Evolutionary conservation across 2,329 filamentous ascomycete species (phyloP), one percentile per base, ranked within the genome.

Genomic region (Talaromyces pinophilus): DNA sequence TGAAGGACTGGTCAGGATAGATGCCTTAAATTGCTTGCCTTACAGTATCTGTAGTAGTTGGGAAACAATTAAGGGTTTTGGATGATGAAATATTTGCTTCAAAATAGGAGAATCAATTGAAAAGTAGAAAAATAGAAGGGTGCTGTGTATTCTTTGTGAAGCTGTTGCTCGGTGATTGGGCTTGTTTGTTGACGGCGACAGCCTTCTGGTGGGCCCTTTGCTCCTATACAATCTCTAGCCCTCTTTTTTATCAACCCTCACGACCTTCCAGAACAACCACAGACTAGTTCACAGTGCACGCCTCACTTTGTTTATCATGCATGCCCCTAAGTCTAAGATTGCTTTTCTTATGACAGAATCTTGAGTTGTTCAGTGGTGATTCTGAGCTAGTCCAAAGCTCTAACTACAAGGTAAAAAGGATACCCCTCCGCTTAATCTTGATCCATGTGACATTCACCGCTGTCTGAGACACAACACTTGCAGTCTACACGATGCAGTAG

Each of bases 141-240:
- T 57, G 17, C 35, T 25, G n/a, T 35, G 19, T 22, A 40, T 54
- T 13, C 15, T 38, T 38, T 40, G 54, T 57, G 5, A 19, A 22
- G 46, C 55, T 59, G 64, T 65, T 65, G 64, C 64, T 65, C 35
- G 59, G 64, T 42, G 33, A 59, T 50, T 62, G 48, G 64, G n/a
- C 48, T 52, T 65, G 64, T 65, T 65, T 65, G 59, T 65, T 65
- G 63, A 65, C 54, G 44, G 50, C 8, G 15, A 13, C 13, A 48
- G 22, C 33, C 30, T 57, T 40, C 33, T 42, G 25, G 50, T 59
- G 62, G 64, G 57, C 38, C 64, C 33, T 30, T n/a, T 19, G 19
- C 19, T 19, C 19, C 19, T 19, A 19, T 19, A 19, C 19, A 19
- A 25, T 25, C 25, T 25, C 25, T 15, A 25, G 44, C 44, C 19